Base-by-base conservation (phyloP, 2,329 filamentous ascomycete species). In the Immersiporthe knoxdaviesiana region DNA sequence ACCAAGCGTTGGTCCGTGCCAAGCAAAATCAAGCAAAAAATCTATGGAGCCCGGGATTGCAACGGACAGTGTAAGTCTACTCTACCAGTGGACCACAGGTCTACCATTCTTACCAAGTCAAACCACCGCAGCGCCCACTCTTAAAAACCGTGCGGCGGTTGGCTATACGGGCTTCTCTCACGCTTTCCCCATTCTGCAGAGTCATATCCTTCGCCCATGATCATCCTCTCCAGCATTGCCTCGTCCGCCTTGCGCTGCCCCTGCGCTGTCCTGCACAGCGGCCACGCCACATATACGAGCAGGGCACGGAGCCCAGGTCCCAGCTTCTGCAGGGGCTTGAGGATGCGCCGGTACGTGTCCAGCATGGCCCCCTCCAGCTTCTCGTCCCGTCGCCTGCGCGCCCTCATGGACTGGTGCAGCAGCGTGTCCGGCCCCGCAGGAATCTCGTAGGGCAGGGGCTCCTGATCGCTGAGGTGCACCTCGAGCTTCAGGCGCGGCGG, bases 401-500 rank as follows among this genome's bases (percentile, higher is more conserved):
- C 59, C 37, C 32, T 14, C 59, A 61, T 61, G 37, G 59, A 61
- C 59, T 24, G 59, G 39, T 61, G 35, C 35, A 39, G n/a, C 16
- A 61, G n/a, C 35, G 59, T 39, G 59, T 24, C 21, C 59, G 59
- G 35, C 14, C 3, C 54, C 32, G 18, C 35, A 12, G 59, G 35
- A 7, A 61, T 8, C 18, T 61, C 37, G 32, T 27, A 41, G 37
- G 59, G 59, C 32, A 61, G 14, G 35, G 59, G 59, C 8, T 61
- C 59, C 59, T 61, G 59, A 16, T 61, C 59, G 59, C 59, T 41
- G n/a, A 61, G 39, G 37, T 61, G 37, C 11, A 61, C 35, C 14
- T 61, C 35, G 27, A 61, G 59, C n/a, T 24, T 61, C 32, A 61
- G 30, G 35, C 35, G 56, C 18, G 56, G 30, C 35, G 18, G 32